Conservation (phyloP, 2,329 filamentous ascomycete species). For the Venturia effusa region DNA sequence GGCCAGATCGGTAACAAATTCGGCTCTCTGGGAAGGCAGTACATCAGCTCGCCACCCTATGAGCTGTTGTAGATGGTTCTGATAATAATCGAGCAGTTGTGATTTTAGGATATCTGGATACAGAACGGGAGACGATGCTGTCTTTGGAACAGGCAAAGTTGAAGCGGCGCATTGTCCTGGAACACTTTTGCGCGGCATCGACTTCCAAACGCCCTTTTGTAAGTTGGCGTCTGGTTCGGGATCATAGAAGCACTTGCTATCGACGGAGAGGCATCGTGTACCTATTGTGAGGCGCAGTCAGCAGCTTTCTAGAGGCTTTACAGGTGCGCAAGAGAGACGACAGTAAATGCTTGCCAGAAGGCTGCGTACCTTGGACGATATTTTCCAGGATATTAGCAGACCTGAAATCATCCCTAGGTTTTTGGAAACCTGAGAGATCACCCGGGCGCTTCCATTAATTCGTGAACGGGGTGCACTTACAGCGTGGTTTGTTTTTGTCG, state of each 20-base stretch:
- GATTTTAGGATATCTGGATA: neutral
- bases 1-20: neutral
- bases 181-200: neutral
- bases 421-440: too few relatives aligned
- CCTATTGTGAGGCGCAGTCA: neutral
- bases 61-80: neutral
- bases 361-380: too few relatives aligned
- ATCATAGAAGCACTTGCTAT: neutral
- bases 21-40: neutral
- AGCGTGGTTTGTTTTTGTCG: neutral
- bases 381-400: too few relatives aligned
- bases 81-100: neutral
- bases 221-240: neutral
- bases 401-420: too few relatives aligned
- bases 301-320: neutral
- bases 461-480: neutral
- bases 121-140: too few relatives aligned
- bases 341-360: too few relatives aligned
- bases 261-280: neutral
- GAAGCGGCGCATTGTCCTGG: too few relatives aligned
- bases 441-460: too few relatives aligned
- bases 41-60: neutral
- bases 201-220: neutral
- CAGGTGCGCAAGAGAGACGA: too few relatives aligned
- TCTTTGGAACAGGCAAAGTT: too few relatives aligned